Evolutionary conservation across 1,139 yeast genomes (phyloP).

Genomic region (Suhomyces panamericanus): DNA sequence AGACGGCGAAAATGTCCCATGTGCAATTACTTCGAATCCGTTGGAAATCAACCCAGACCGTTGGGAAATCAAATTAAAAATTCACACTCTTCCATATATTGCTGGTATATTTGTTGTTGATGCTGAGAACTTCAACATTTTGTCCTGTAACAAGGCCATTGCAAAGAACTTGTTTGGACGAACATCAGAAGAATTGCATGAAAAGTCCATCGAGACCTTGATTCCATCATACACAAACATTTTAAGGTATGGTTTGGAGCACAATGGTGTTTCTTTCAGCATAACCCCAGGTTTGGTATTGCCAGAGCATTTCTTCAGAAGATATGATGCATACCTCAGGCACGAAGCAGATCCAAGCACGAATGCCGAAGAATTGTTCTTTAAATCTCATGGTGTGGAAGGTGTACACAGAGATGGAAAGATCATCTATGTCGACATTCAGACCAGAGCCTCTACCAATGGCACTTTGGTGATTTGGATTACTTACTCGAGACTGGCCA

Average conservation of each 20-base stretch:
- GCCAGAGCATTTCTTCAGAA: slow-evolving; percentile 88
- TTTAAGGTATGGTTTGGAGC: slow-evolving; percentile 48
- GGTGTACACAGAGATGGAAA: slow-evolving; percentile 75
- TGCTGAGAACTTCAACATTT: slow-evolving; percentile 43
- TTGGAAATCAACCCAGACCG: slow-evolving; percentile 43
- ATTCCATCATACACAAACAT: slow-evolving; percentile 67
- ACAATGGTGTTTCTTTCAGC: slow-evolving; percentile 37
- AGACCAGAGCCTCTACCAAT: slow-evolving; percentile 65
- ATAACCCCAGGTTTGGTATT: slow-evolving; percentile 60
- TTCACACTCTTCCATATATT: slow-evolving; percentile 79
- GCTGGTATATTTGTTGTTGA: slow-evolving; percentile 83
- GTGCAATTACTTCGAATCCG: slow-evolving; percentile 67
- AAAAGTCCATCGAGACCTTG: slow-evolving; percentile 53
- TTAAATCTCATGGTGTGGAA: slow-evolving; percentile 63
- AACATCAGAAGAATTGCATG: slow-evolving; percentile 46
- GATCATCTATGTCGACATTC: slow-evolving; percentile 67
- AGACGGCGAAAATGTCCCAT: slow-evolving; percentile 52
- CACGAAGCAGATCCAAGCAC: slow-evolving; percentile 14
- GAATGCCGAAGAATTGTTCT: slow-evolving; percentile 40
- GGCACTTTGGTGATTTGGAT: slow-evolving; percentile 76
- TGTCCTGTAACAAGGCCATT: slow-evolving; percentile 77
- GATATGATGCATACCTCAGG: slow-evolving; percentile 39
- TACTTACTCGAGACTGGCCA: slow-evolving; percentile 65
- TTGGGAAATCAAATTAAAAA: slow-evolving; percentile 52
- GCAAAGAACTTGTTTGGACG: slow-evolving; percentile 78